phyloP scores from a whole-genome alignment of 2,329 filamentous ascomycete species.

The Aureobasidium uvarum region DNA sequence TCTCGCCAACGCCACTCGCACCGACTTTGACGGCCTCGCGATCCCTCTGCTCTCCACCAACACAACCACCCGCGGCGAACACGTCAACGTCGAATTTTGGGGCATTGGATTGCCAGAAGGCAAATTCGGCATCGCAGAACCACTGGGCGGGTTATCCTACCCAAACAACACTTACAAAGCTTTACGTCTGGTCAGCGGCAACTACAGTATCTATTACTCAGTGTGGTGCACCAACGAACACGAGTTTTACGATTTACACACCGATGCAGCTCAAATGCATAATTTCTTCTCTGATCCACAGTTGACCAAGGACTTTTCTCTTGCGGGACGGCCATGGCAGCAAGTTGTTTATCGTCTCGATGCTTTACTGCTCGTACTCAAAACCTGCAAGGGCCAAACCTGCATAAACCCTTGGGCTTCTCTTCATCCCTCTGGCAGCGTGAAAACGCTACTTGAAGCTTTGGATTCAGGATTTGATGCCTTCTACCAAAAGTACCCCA shows the following conservation, averaged over 20 bases:
- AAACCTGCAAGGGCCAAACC: constrained; percentile 36
- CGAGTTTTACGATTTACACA: constrained; percentile 58
- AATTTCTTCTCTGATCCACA: constrained; percentile 24
- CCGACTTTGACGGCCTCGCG: constrained; percentile 58
- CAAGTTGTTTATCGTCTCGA: constrained; percentile 33
- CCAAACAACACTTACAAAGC: constrained; percentile 38
- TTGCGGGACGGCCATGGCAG: neutral
- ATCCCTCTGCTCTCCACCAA: constrained; percentile 43
- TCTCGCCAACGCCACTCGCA: constrained; percentile 41
- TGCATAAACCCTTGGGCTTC: constrained; percentile 37
- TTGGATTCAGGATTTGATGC: constrained; percentile 34
- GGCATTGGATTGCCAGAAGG: constrained; percentile 40
- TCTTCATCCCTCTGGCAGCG: constrained; percentile 34
- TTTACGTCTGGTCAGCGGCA: constrained; percentile 31
- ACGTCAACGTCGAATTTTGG: constrained; percentile 46
- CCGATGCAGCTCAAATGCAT: constrained; percentile 29
- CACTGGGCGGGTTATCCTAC: constrained; percentile 6
- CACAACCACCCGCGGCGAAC: constrained; percentile 44
- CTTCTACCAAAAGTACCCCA: constrained; percentile 35
- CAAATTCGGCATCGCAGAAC: constrained; percentile 33
- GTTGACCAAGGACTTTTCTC: neutral
- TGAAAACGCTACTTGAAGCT: constrained; percentile 34
- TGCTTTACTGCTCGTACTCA: constrained; percentile 37
- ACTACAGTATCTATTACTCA: constrained; percentile 63
- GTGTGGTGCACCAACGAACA: constrained; percentile 68